These are phyloP conservation scores for Ophiostoma himal-ulmi DNA, from an alignment of 2,329 filamentous ascomycete genomes.

Conservation along the genomic window DNA sequence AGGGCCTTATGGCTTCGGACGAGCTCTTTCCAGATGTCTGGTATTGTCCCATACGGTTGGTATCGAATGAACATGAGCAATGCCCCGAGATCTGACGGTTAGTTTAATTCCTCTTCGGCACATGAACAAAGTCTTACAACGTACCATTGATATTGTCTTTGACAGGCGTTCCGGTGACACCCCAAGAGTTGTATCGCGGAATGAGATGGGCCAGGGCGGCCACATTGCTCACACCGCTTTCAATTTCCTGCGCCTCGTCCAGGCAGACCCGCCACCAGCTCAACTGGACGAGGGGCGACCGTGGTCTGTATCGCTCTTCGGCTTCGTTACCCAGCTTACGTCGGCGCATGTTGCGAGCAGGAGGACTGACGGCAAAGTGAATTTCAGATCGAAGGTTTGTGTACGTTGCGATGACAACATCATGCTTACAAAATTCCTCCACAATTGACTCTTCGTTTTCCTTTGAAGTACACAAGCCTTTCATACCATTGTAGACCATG, in stretches of 20 bases:
- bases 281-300: conserved; percentile 72
- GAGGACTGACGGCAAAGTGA: conserved; percentile 65
- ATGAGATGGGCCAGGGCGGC: conserved; percentile 74
- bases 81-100: conserved; percentile 62
- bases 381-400: conserved; percentile 72
- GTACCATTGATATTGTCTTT: conserved; percentile 50
- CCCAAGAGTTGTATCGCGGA: conserved; percentile 83
- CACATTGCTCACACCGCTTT: conserved; percentile 78
- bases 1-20: conserved; percentile 53
- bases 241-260: conserved; percentile 86
- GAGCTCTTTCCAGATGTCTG: conserved; percentile 62
- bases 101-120: neutral
- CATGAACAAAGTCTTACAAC: conserved; percentile 25
- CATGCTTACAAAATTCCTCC: conserved; percentile 43
- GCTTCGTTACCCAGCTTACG: neutral
- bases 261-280: conserved; percentile 81
- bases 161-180: conserved; percentile 83
- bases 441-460: conserved; percentile 39
- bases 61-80: conserved; percentile 75
- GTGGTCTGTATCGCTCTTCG: conserved; percentile 53
- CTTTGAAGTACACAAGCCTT: conserved; percentile 34
- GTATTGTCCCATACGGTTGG: conserved; percentile 64
- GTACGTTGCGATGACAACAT: conserved; percentile 61
- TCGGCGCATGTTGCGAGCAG: conserved; percentile 61
- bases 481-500: conserved; percentile 50